Evolutionary conservation across 148 eudicot species (phyloP).

Genomic region (Arbutus unedo): DNA sequence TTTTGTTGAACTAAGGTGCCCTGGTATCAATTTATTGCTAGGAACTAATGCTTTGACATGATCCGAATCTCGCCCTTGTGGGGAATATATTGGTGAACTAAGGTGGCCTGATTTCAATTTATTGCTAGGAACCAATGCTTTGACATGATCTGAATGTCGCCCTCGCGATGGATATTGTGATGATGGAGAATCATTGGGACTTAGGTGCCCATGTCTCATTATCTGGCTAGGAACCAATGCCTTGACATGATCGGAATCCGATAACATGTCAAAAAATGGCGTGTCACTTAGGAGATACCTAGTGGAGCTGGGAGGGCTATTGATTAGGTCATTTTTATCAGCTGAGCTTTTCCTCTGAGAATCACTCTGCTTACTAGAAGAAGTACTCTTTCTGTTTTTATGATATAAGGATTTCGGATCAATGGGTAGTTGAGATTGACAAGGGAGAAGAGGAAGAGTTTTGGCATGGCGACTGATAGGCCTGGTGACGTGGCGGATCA

Average conservation of each 20-base stretch:
- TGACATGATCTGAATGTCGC: slow-evolving; percentile 8
- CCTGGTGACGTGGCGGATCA: slow-evolving; percentile 40
- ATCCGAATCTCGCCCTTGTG: slow-evolving; percentile 7
- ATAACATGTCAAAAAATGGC: slow-evolving; percentile 20
- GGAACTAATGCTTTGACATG: slow-evolving; percentile 11
- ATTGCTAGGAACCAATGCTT: slow-evolving; percentile 9
- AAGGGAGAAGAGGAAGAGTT: slow-evolving; percentile 35
- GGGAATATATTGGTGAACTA: not conserved
- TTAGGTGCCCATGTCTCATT: too few species aligned
- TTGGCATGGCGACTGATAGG: slow-evolving; percentile 13
- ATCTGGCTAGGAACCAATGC: slow-evolving; percentile 10
- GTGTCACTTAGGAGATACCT: slow-evolving; percentile 60
- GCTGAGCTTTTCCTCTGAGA: slow-evolving; percentile 53
- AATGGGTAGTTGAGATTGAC: slow-evolving; percentile 61
- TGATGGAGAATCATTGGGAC: too few species aligned
- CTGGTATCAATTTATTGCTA: too few species aligned
- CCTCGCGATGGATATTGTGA: too few species aligned
- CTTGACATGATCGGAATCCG: slow-evolving; percentile 13
- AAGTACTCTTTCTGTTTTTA: slow-evolving; percentile 30
- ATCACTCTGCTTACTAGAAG: slow-evolving; percentile 17
- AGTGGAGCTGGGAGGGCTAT: slow-evolving; percentile 39
- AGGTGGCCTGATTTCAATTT: not conserved
- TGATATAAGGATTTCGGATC: slow-evolving; percentile 46
- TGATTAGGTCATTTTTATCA: slow-evolving; percentile 39
- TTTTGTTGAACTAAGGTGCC: too few species aligned